Evolutionary conservation across 1,284 basidiomycete genomes (phyloP).

Genomic region (Fistulinella cinereoalba): DNA sequence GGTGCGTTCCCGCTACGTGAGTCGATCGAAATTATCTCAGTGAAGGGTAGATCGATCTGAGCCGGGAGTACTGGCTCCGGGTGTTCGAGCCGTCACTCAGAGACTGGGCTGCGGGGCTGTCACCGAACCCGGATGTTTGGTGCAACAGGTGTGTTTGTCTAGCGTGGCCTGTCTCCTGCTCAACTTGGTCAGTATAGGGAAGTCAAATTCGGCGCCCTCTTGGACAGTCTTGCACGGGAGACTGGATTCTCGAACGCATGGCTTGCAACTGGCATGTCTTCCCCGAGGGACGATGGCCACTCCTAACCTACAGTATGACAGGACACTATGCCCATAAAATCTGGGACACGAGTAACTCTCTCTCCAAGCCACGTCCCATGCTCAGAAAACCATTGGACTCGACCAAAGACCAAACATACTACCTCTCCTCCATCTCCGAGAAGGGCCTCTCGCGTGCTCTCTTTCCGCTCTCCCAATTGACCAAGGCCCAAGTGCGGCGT

Average conservation of each 20-base stretch:
- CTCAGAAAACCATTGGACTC: conserved; percentile 66
- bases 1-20: conserved; percentile 41
- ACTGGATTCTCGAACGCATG: conserved; percentile 41
- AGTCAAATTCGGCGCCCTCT: conserved; percentile 90
- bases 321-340: conserved; percentile 88
- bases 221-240: conserved; percentile 55
- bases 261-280: conserved; percentile 75
- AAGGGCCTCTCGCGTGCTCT: conserved; percentile 62
- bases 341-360: conserved; percentile 37
- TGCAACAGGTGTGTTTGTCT: conserved; percentile 70
- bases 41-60: conserved; percentile 67
- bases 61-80: conserved; percentile 82
- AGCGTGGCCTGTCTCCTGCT: background rate
- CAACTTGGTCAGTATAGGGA: conserved; percentile 49
- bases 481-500: conserved; percentile 72
- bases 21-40: conserved; percentile 6
- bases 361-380: conserved; percentile 45
- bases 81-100: conserved; percentile 84
- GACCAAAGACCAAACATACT: conserved; percentile 92
- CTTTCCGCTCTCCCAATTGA: conserved; percentile 73
- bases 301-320: conserved; percentile 23
- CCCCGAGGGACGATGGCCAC: background rate
- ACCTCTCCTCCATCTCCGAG: conserved; percentile 78
- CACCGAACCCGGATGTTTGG: conserved; percentile 93
- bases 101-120: conserved; percentile 73